Base-by-base conservation (phyloP, 352 stramenopile genomes). In the Phytophthora vignae region DNA sequence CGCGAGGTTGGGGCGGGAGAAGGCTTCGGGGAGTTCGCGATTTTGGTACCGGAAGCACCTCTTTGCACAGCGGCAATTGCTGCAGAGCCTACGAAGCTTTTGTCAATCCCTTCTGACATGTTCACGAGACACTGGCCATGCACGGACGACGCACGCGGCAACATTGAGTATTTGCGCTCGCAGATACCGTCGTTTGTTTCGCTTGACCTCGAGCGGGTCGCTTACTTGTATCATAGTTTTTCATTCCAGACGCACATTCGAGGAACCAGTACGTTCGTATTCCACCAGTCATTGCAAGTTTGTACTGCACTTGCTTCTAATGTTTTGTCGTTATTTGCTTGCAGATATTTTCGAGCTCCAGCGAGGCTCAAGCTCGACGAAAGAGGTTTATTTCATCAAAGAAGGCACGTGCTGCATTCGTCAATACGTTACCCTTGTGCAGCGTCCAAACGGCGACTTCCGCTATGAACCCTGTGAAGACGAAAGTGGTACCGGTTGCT, bases 11-110 rank as follows among this genome's bases (percentile, higher is more conserved):
- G 38, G 0, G 40, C 65, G 2, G 78, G 79, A 17, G 62, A 77
- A 14, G 83, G 84, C n/a, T 90, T 92, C 71, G 84, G 84, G 4
- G 84, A 92, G 55, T 90, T 92, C 42, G 79, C 90, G 56, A 77
- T 92, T 15, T 79, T 90, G 38, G 60, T 88, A 4, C 73, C 74
- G 11, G 78, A 89, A 1, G 62, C 72, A 5, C 69, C 68, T 8
- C 66, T 68, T 3, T 66, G 80, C 33, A 69, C 86, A 7, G 57
- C 77, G n/a, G 82, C 84, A 25, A 48, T 88, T 10, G 81, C 82
- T 25, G 58, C 85, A 19, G 84, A 90, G 42, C 62, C 75, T 6
- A 80, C 77, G 6, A 90, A 84, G 11, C 64, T 92, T 21, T 69
- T 92, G 44, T 90, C 84, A 7, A 76, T 92, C 22, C 81, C 84